A percentile compares a stretch with the other conserved stretches of the same genome.
Evolutionary conservation across 306 rosid species (phyloP).

Genomic region (Glycine tomentella): DNA sequence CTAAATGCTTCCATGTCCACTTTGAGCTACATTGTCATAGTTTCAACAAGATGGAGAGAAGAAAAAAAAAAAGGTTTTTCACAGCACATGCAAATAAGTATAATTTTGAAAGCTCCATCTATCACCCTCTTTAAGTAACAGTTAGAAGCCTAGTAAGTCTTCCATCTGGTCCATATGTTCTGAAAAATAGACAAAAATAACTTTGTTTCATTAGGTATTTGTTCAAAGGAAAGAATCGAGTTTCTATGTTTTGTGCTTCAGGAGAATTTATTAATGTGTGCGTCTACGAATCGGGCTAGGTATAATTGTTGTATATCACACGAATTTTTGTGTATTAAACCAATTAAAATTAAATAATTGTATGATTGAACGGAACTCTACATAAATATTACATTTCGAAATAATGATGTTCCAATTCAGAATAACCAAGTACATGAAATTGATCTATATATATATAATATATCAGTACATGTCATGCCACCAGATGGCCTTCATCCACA

Average conservation of each 20-base stretch:
- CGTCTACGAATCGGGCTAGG: not conserved
- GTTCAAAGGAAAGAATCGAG: slow-evolving; percentile 26
- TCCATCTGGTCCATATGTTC: slow-evolving; percentile 22
- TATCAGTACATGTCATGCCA: too few relatives aligned
- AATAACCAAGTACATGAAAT: not conserved
- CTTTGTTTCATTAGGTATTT: not conserved
- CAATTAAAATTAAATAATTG: not conserved
- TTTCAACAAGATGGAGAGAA: not conserved
- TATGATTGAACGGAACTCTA: not conserved
- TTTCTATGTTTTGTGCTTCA: slow-evolving; percentile 8
- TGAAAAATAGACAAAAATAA: slow-evolving; percentile 20
- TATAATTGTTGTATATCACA: not conserved
- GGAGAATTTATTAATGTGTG: not conserved
- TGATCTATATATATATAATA: not conserved
- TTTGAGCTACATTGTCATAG: slow-evolving; percentile 22
- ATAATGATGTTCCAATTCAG: not conserved
- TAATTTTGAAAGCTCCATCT: not conserved
- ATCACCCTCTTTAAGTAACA: slow-evolving; percentile 9
- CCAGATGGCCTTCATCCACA: too few relatives aligned
- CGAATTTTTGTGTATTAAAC: not conserved
- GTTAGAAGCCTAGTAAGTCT: not conserved
- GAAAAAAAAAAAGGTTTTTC: not conserved
- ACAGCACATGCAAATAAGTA: slow-evolving; percentile 10
- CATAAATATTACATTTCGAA: not conserved
- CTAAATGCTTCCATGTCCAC: not conserved